Percentiles rank a stretch among this genome's conserved stretches.
phyloP scores from a whole-genome alignment of 768 basidiomycete genomes.

The Leccinum obscurum region DNA sequence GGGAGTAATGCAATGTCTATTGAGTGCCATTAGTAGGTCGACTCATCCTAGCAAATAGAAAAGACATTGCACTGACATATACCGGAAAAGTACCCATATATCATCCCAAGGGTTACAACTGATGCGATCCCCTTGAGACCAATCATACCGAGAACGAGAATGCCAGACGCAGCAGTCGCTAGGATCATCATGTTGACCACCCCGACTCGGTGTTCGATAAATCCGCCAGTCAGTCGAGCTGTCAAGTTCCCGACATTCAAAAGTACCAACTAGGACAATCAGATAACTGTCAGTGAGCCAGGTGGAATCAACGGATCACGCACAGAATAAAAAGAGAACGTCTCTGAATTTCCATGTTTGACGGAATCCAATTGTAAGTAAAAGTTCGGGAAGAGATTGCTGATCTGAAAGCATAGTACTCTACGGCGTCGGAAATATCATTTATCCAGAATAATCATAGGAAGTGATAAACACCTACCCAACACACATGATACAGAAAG shows the following conservation, averaged over 20 bases:
- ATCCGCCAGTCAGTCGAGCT: not conserved
- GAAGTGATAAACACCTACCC: not conserved
- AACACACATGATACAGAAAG: not conserved
- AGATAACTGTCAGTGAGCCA: not conserved
- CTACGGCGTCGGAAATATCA: not conserved
- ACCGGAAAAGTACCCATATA: not conserved
- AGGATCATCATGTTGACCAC: not conserved
- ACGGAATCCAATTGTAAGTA: not conserved
- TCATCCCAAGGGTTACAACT: not conserved
- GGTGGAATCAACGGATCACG: not conserved
- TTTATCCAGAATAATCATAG: not conserved
- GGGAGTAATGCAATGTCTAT: not conserved
- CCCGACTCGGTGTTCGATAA: not conserved
- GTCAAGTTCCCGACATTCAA: not conserved
- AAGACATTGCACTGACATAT: not conserved
- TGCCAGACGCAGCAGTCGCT: not conserved
- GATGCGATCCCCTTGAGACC: not conserved
- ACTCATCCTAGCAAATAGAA: not conserved
- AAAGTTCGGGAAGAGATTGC: not conserved
- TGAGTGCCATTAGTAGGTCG: not conserved
- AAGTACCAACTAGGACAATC: not conserved
- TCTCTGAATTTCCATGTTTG: not conserved
- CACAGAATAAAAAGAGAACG: not conserved
- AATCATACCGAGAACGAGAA: not conserved
- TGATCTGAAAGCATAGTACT: not conserved